phyloP scores from a whole-genome alignment of 2,329 filamentous ascomycete species.

The Colletotrichum sp. region DNA sequence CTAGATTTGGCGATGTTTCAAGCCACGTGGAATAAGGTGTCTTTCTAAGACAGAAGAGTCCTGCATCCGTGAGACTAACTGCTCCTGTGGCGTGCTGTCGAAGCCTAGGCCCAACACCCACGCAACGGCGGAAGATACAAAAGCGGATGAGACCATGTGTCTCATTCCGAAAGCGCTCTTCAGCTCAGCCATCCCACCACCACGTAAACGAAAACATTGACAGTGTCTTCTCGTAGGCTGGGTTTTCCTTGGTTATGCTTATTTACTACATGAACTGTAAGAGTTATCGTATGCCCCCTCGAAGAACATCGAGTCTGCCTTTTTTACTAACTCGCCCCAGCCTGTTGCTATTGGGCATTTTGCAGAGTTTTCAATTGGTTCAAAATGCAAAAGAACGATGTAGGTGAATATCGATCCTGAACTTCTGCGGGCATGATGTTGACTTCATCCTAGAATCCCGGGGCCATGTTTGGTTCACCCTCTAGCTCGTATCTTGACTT shows the following conservation, averaged over 20 bases:
- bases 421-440: neutral
- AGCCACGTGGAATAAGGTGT: neutral
- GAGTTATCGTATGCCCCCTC: rapidly evolving
- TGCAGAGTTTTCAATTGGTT: neutral
- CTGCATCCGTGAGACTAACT: neutral
- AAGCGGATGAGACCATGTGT: neutral
- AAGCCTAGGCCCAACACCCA: neutral
- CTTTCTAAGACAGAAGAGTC: neutral
- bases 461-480: neutral
- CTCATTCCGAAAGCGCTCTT: neutral
- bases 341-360: neutral
- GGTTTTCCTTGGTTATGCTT: neutral
- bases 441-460: neutral
- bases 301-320: neutral
- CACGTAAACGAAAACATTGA: neutral
- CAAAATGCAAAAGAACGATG: neutral
- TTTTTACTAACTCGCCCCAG: neutral
- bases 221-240: neutral
- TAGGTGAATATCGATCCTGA: neutral
- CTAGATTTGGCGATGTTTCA: neutral
- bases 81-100: neutral
- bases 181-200: neutral
- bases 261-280: neutral
- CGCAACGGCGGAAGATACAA: neutral
- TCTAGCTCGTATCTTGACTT: neutral